Evolutionary conservation across 148 eudicot genomes (phyloP).

Genomic region (Fagopyrum esculentum): DNA sequence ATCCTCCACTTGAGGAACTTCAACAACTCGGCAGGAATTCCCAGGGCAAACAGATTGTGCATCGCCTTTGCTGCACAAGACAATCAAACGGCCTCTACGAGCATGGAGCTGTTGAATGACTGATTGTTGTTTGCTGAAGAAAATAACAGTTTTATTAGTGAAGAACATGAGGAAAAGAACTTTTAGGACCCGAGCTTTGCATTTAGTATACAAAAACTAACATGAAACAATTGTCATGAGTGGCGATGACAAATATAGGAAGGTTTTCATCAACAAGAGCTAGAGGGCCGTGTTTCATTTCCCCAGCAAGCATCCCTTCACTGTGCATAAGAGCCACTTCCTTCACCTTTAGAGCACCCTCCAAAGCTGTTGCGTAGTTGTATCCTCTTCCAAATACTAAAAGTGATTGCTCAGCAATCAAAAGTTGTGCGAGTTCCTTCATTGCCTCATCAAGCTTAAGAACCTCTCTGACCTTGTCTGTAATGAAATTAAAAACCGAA

Average conservation of each 20-base stretch:
- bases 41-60: conserved; percentile 63
- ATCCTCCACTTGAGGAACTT: conserved; percentile 89
- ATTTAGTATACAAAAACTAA: conserved; percentile 18
- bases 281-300: conserved; percentile 97
- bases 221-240: conserved; percentile 92
- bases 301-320: conserved; percentile 99
- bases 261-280: conserved; percentile 93
- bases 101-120: conserved; percentile 99
- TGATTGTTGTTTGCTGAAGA: conserved; percentile 90
- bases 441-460: conserved; percentile 87
- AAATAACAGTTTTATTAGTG: not conserved
- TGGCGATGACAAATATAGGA: conserved; percentile 88
- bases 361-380: conserved; percentile 94
- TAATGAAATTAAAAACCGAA: conserved; percentile 8
- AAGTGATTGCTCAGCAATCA: conserved; percentile 86
- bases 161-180: not conserved
- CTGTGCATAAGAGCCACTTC: conserved; percentile 98
- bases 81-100: conserved; percentile 87
- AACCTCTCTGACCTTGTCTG: conserved; percentile 80
- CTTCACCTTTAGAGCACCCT: conserved; percentile 96
- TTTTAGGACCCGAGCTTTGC: not conserved
- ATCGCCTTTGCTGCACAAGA: conserved; percentile 87
- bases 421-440: conserved; percentile 77
- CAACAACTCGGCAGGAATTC: conserved; percentile 72
- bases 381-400: conserved; percentile 98